Percentiles rank a stretch among this genome's conserved stretches.
Conservation (phyloP, 192 early-diverging fungal species). For the Mortierella claussenii region DNA sequence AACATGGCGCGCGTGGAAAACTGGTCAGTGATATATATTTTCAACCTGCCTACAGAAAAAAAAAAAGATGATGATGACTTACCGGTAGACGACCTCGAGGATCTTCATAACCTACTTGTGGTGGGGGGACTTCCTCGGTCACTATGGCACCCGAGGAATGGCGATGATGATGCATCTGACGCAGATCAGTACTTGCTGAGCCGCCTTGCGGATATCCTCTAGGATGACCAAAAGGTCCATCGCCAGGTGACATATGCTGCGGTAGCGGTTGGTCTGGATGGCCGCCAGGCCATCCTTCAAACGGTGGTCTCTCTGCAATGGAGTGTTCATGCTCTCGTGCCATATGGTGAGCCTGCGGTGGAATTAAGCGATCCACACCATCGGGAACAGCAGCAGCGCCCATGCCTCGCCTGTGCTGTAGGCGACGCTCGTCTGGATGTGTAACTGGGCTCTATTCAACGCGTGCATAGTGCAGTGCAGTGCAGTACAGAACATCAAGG, state of each 20-base stretch:
- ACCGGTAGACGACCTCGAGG: no score
- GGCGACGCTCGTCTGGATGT: slow-evolving; percentile 17
- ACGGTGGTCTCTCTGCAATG: not conserved
- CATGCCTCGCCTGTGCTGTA: slow-evolving; percentile 15
- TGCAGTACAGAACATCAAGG: no score
- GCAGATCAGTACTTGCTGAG: not conserved
- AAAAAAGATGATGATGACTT: no score
- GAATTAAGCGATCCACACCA: not conserved
- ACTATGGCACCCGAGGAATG: no score
- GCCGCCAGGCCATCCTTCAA: not conserved
- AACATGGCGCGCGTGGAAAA: no score
- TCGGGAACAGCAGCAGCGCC: not conserved
- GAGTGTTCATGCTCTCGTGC: slow-evolving; percentile 9
- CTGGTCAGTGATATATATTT: no score
- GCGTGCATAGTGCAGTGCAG: not conserved
- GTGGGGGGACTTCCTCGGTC: no score
- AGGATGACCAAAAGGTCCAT: slow-evolving; percentile 5
- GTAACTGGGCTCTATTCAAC: not conserved
- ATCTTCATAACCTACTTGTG: no score
- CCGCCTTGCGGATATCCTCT: not conserved
- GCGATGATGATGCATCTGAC: slow-evolving; percentile 10
- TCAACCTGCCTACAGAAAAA: no score
- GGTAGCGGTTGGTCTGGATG: not conserved
- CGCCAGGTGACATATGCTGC: slow-evolving; percentile 7
- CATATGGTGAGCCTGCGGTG: slow-evolving; percentile 8